Evolutionary conservation across 2,329 filamentous ascomycete species (phyloP), one percentile per base, ranked within the genome.

Genomic region (Hansfordia pulvinata): DNA sequence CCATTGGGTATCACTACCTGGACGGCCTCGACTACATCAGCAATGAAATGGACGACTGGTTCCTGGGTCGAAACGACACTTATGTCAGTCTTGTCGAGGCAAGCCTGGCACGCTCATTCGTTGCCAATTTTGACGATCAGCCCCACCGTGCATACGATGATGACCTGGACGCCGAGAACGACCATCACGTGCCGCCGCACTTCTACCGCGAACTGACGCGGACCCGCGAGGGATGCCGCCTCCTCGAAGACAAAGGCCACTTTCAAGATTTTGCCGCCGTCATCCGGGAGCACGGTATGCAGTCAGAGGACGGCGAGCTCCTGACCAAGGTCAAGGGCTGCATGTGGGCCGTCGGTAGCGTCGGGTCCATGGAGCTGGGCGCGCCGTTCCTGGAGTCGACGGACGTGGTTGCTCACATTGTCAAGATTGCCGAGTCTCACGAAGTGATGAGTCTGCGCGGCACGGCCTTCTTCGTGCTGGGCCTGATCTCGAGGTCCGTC

Each of bases 11-110:
- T 46, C 86, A 96, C 51, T 98, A 98, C 51, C 65, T 98, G 5
- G 85, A 96, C 46, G 90, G 86, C 0, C 62, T 98, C 22, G 92
- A 98, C 56, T 98, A 98, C 48, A 98, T 98, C 51, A 94, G 86
- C 34, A 90, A 93, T 47, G 92, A 98, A 50, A 98, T 98, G 90
- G 90, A 98, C 40, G 92, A 98, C 54, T 98, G 90, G 90, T 98
- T 96, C 46, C 64, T 98, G 17, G 90, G 90, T 10, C 76, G 90
- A 23, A 98, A 98, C 46, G 88, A 98, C 49, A 78, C 76, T n/a
- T 98, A 98, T 39, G 90, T 98, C 26, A 70, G 75, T 19, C 69
- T 96, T 20, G 88, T 98, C 20, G 90, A 98, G 52, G 90, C 92
- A n/a, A 93, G 86, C 29, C 64, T 98, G 27, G 84, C 86, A 17